phyloP scores from a whole-genome alignment of 1,284 basidiomycete genomes.

The Inonotus hispidus region DNA sequence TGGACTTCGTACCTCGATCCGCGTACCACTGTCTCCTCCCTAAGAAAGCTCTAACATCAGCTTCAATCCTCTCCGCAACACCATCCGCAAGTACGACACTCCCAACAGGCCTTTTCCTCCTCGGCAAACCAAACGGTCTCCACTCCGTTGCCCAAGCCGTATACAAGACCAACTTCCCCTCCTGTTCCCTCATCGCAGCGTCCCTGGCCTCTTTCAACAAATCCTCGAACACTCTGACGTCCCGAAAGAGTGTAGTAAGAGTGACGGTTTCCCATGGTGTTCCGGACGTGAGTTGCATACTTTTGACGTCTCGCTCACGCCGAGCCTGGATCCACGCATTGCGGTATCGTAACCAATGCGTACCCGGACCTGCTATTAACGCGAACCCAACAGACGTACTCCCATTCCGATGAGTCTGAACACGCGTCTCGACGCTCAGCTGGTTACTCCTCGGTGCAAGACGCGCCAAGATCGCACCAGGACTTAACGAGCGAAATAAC shows the following conservation, averaged over 20 bases:
- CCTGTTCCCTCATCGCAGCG: conserved; percentile 79
- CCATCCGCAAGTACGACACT: conserved; percentile 90
- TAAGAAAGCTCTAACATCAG: conserved; percentile 82
- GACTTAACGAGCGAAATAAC: conserved; percentile 6
- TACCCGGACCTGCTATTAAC: conserved; percentile 93
- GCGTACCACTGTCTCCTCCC: conserved; percentile 90
- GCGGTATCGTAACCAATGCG: conserved; percentile 87
- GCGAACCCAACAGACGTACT: conserved; percentile 84
- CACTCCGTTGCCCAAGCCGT: conserved; percentile 97
- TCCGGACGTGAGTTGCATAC: conserved; percentile 88
- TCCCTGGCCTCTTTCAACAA: conserved; percentile 87
- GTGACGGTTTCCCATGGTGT: conserved; percentile 98
- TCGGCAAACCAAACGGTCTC: conserved; percentile 92
- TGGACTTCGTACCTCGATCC: conserved; percentile 67
- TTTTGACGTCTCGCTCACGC: conserved; percentile 88
- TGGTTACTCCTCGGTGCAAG: conserved; percentile 76
- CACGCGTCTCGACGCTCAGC: conserved; percentile 88
- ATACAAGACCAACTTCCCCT: conserved; percentile 94
- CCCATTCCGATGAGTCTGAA: conserved; percentile 86
- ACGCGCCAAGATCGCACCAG: conserved; percentile 30
- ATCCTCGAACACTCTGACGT: conserved; percentile 75
- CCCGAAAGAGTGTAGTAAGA: conserved; percentile 86
- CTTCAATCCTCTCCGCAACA: conserved; percentile 73
- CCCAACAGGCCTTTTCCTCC: conserved; percentile 79
- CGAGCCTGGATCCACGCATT: conserved; percentile 97